Conservation (phyloP, 306 rosid species). For the Echinosophora koreensis region DNA sequence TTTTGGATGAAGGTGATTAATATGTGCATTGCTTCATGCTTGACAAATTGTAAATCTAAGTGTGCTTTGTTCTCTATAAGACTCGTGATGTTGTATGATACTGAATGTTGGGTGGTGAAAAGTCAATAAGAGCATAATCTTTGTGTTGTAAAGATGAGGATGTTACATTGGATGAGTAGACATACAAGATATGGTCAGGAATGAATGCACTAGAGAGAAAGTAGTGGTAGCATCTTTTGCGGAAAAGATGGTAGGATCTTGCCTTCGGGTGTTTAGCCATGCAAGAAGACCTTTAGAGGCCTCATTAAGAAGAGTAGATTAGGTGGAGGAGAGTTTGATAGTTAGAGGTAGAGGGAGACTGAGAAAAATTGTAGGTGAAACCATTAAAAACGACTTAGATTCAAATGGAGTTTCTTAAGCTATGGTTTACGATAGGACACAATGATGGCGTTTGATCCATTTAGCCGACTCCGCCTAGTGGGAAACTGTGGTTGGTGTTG, state of each 20-base stretch:
- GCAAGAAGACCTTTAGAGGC: not conserved
- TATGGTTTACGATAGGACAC: not conserved
- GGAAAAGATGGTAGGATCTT: too few relatives aligned
- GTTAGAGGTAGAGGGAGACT: not conserved
- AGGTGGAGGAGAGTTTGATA: not conserved
- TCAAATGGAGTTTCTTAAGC: not conserved
- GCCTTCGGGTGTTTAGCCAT: too few relatives aligned
- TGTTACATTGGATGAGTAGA: too few relatives aligned
- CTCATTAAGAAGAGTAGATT: not conserved
- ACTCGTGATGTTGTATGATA: too few relatives aligned
- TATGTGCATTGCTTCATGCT: slow-evolving; percentile 25
- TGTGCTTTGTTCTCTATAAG: slow-evolving; percentile 1
- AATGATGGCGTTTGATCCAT: not conserved
- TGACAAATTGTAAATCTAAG: slow-evolving; percentile 23
- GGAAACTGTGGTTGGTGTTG: not conserved
- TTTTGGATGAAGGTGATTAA: slow-evolving; percentile 40
- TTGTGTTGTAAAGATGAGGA: too few relatives aligned
- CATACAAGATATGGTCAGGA: too few relatives aligned
- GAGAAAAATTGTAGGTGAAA: not conserved
- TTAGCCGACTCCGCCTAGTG: not conserved
- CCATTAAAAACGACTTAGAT: not conserved
- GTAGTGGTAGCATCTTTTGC: too few relatives aligned
- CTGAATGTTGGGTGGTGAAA: too few relatives aligned
- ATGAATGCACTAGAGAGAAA: too few relatives aligned
- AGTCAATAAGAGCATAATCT: too few relatives aligned